Evolutionary conservation across 2,329 filamentous ascomycete genomes (phyloP).

Genomic region (Botryotinia narcissicola): DNA sequence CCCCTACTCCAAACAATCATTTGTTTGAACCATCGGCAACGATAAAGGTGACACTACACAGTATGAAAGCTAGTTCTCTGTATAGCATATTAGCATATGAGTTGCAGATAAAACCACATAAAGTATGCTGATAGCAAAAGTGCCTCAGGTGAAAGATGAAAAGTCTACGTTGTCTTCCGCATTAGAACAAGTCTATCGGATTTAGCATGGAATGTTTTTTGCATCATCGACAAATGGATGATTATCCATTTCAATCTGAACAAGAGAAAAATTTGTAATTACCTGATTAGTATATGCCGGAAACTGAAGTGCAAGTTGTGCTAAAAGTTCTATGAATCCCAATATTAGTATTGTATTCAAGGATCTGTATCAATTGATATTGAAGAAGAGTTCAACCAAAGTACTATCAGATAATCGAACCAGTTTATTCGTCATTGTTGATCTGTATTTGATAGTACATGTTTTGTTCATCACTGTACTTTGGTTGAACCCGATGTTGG

Average conservation of each 20-base stretch:
- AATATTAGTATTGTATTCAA: background rate
- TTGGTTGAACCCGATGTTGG: conserved; percentile 14
- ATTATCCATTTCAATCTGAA: background rate
- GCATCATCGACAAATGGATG: conserved; percentile 56
- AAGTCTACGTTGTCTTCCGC: conserved; percentile 69
- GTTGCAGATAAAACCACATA: conserved; percentile 7
- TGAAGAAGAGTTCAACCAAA: conserved; percentile 18
- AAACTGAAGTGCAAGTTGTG: background rate
- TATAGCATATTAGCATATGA: conserved; percentile 6
- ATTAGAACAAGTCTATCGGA: conserved; percentile 56
- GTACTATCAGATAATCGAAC: conserved; percentile 41
- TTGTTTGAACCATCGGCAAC: too few relatives aligned
- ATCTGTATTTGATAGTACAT: conserved; percentile 49
- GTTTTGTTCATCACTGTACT: conserved; percentile 44
- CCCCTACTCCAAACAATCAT: too few relatives aligned
- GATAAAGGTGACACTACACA: background rate
- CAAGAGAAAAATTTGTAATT: background rate
- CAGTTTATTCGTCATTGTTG: conserved; percentile 39
- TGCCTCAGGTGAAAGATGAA: conserved; percentile 81
- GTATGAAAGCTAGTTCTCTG: background rate
- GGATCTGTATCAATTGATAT: background rate
- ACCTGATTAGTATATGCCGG: conserved; percentile 1
- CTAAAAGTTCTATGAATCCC: conserved; percentile 15
- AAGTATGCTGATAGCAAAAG: conserved; percentile 1
- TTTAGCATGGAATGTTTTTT: conserved; percentile 71